Conservation (phyloP, 208 protist genomes). For the Trypanosomatidae sp. region DNA sequence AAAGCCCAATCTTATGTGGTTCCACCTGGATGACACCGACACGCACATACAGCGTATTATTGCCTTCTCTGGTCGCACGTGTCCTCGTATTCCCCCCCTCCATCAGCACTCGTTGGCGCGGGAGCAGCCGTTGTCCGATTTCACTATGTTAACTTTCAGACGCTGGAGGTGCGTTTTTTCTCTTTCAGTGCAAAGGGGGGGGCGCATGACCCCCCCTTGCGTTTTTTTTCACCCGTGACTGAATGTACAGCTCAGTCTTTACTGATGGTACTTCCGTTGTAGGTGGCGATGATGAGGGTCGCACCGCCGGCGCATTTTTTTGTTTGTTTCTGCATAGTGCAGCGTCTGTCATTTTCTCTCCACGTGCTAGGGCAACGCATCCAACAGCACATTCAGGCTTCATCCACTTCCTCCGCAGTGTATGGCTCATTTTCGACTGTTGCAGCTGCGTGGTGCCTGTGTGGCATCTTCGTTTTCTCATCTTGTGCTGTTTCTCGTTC, state of each 20-base stretch:
- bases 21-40: constrained; percentile 9
- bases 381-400: not conserved
- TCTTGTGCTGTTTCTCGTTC: not conserved
- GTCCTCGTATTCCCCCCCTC: not conserved
- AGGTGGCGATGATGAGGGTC: not conserved
- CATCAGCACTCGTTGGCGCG: not conserved
- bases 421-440: not conserved
- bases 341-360: not conserved
- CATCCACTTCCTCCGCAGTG: not conserved
- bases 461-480: not conserved
- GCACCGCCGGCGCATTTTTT: not conserved
- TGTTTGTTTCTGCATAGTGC: not conserved
- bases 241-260: not conserved
- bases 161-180: not conserved
- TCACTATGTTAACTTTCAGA: not conserved
- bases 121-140: not conserved
- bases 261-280: not conserved
- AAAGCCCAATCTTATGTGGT: constrained; percentile 5
- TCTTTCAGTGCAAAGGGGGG: not conserved
- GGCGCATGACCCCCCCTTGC: not conserved
- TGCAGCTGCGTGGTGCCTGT: not conserved
- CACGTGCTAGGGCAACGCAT: not conserved
- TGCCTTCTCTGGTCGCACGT: not conserved
- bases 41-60: constrained; percentile 3
- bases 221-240: not conserved